A percentile compares a stretch with the other conserved stretches of the same genome.
phyloP scores from a whole-genome alignment of 192 early-diverging fungal genomes.

The Cladochytrium replicatum region DNA sequence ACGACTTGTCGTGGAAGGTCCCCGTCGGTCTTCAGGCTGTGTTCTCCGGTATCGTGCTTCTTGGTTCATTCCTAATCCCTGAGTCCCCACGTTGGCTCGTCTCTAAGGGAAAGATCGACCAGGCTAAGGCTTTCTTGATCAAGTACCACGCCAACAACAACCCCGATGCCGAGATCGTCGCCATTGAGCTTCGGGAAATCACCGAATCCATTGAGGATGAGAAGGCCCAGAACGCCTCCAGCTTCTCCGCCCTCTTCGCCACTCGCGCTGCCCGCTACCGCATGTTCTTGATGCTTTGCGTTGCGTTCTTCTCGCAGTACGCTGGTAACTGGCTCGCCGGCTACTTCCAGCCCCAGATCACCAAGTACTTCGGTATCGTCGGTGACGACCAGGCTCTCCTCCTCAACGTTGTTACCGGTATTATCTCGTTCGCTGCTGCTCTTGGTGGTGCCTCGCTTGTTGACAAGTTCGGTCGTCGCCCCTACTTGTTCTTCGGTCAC shows the following conservation, averaged over 20 bases:
- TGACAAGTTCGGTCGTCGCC: conserved; percentile 29
- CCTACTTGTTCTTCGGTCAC: conserved; percentile 24
- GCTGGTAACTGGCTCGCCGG: conserved; percentile 23
- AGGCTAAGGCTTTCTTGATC: conserved; percentile 57
- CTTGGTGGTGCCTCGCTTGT: conserved; percentile 23
- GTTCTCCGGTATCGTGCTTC: conserved; percentile 37
- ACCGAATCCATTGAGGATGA: not conserved
- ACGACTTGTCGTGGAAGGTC: conserved; percentile 43
- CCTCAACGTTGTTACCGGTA: conserved; percentile 10
- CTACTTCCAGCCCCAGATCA: conserved; percentile 8
- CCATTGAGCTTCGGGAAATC: conserved; percentile 31
- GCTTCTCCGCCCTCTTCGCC: conserved; percentile 16
- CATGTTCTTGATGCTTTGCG: conserved; percentile 9
- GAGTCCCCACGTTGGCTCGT: conserved; percentile 82
- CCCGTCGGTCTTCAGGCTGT: conserved; percentile 42
- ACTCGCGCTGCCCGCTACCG: conserved; percentile 13
- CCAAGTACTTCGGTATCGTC: conserved; percentile 5
- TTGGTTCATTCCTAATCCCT: conserved; percentile 47
- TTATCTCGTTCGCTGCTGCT: conserved; percentile 24
- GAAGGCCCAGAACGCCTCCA: conserved; percentile 7
- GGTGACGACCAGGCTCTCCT: conserved; percentile 19
- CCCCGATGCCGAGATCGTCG: conserved; percentile 28
- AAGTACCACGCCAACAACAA: conserved; percentile 51
- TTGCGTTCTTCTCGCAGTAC: conserved; percentile 31
- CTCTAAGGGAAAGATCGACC: conserved; percentile 52